A percentile compares a stretch with the other conserved stretches of the same genome.
Evolutionary conservation across 2,329 filamentous ascomycete genomes (phyloP).

Genomic region (Endothia cerciana): DNA sequence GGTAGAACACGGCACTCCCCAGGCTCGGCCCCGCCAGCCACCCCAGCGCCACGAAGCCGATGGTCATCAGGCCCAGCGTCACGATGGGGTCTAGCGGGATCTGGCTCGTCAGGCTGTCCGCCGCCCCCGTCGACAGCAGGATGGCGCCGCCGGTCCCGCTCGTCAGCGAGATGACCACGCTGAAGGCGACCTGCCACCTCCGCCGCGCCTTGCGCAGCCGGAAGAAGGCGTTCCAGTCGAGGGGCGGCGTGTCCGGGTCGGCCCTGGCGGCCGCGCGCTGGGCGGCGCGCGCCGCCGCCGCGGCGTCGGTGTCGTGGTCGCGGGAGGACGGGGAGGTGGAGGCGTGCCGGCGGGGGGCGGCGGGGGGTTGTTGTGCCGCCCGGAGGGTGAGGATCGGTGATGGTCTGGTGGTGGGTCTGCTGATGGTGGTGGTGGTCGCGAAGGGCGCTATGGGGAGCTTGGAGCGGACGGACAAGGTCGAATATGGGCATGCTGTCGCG

Average conservation of each 20-base stretch:
- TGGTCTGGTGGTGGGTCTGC: constrained; percentile 22
- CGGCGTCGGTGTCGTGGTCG: constrained; percentile 30
- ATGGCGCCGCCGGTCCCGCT: constrained; percentile 66
- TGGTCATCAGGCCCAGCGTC: constrained; percentile 78
- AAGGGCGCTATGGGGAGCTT: constrained; percentile 31
- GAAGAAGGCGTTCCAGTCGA: constrained; percentile 94
- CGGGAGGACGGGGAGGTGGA: constrained; percentile 27
- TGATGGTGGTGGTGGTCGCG: constrained; percentile 28
- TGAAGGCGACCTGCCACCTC: constrained; percentile 80
- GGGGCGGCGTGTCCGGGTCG: constrained; percentile 42
- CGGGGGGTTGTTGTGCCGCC: constrained; percentile 19
- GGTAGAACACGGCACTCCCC: constrained; percentile 78
- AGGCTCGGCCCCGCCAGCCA: constrained; percentile 87
- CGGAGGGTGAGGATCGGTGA: constrained; percentile 27
- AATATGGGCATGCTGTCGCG: constrained; percentile 37
- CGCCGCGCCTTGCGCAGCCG: constrained; percentile 83
- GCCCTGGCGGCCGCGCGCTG: constrained; percentile 30
- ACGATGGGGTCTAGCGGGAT: constrained; percentile 88
- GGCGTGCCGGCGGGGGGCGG: constrained; percentile 34
- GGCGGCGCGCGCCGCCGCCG: constrained; percentile 32
- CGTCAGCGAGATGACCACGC: constrained; percentile 64
- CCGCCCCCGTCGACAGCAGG: constrained; percentile 70
- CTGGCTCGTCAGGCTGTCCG: constrained; percentile 71
- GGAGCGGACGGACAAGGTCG: constrained; percentile 33
- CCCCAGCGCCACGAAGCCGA: constrained; percentile 77